A percentile compares a stretch with the other conserved stretches of the same genome.
Evolutionary conservation across 352 stramenopile genomes (phyloP).

Genomic region (Pythium chondricola): DNA sequence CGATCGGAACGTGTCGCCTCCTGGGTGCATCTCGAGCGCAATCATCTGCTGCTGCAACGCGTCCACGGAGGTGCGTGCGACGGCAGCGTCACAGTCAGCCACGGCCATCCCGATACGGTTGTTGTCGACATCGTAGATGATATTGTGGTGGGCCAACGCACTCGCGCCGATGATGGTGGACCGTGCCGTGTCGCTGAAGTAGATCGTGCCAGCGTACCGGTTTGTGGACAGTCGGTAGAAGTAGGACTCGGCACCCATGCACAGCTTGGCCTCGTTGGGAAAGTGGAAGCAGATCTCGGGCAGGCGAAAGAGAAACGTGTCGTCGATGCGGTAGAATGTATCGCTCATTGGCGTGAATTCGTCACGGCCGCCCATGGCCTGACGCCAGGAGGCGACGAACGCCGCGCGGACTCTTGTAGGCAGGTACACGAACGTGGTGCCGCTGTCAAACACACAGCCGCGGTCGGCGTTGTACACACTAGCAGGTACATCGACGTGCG

Average conservation of each 20-base stretch:
- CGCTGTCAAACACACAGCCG: conserved; percentile 73
- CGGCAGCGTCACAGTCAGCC: conserved; percentile 39
- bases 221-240: conserved; percentile 28
- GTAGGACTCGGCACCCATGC: conserved; percentile 43
- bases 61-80: not conserved
- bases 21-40: conserved; percentile 47
- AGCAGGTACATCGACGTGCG: conserved; percentile 25
- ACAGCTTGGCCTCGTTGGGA: conserved; percentile 48
- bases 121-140: conserved; percentile 78
- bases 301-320: conserved; percentile 23
- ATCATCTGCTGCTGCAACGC: conserved; percentile 20
- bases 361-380: conserved; percentile 33
- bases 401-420: conserved; percentile 25
- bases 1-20: conserved; percentile 48
- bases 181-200: conserved; percentile 54
- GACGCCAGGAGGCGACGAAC: conserved; percentile 45
- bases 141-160: conserved; percentile 56
- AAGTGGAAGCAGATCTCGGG: conserved; percentile 68
- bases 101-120: conserved; percentile 52
- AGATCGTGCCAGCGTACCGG: conserved; percentile 58
- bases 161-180: conserved; percentile 71
- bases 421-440: conserved; percentile 77
- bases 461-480: conserved; percentile 53
- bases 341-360: conserved; percentile 37
- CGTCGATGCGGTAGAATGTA: conserved; percentile 29